phyloP scores from a whole-genome alignment of 192 early-diverging fungal species.

The Rhizophagus sp. region DNA sequence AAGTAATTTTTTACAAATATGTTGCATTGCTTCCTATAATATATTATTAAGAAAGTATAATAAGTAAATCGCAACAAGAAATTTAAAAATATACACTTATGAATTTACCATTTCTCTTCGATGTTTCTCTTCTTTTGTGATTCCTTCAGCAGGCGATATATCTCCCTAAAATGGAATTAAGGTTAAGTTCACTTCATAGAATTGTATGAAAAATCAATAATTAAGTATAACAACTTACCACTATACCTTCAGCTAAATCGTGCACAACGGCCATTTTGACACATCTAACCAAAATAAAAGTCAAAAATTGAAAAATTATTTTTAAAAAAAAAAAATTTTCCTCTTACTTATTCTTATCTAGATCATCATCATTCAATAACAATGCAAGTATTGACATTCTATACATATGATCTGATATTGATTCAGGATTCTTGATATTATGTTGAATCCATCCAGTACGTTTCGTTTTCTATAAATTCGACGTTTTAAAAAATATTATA shows the following conservation, averaged over 20 bases:
- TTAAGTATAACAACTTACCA: conserved; percentile 43
- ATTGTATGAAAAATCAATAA: not conserved
- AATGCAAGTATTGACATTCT: conserved; percentile 90
- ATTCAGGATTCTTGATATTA: conserved; percentile 71
- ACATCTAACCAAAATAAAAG: conserved; percentile 47
- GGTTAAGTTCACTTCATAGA: no score
- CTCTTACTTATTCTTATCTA: conserved; percentile 58
- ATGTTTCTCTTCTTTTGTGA: conserved; percentile 79
- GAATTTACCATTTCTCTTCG: conserved; percentile 59
- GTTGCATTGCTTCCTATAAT: conserved; percentile 60
- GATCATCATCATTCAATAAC: conserved; percentile 68
- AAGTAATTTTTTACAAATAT: conserved; percentile 59
- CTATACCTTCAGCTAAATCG: conserved; percentile 85
- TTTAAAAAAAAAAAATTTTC: not conserved
- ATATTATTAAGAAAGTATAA: not conserved
- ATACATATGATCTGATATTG: conserved; percentile 96
- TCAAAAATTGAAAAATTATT: not conserved
- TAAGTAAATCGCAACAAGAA: not conserved
- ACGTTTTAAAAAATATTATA: not conserved
- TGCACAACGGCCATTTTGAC: conserved; percentile 94
- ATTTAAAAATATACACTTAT: not conserved
- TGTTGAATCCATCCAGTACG: conserved; percentile 90
- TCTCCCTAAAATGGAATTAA: conserved; percentile 62
- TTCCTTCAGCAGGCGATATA: conserved; percentile 82
- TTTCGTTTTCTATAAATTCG: conserved; percentile 69